phyloP scores from a whole-genome alignment of 2,329 filamentous ascomycete species.

The Magnaporthiopsis rhizophila region DNA sequence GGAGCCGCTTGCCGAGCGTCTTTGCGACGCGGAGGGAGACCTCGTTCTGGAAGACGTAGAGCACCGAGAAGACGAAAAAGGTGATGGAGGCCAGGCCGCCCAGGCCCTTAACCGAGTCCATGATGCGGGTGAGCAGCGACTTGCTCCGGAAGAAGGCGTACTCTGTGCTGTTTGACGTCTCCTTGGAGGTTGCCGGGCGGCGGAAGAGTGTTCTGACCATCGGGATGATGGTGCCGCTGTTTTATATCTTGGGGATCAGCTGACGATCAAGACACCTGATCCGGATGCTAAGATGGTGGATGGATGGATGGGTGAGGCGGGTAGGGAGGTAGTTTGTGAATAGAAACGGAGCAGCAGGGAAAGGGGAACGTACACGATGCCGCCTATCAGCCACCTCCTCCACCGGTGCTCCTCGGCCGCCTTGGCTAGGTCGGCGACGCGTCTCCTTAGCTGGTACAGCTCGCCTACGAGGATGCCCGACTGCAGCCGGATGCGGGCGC shows the following conservation, averaged over 20 bases:
- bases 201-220: conserved; percentile 43
- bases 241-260: neutral
- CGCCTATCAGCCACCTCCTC: conserved; percentile 44
- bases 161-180: conserved; percentile 44
- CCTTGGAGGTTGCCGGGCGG: conserved; percentile 28
- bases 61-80: conserved; percentile 46
- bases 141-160: conserved; percentile 47
- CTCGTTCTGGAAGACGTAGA: conserved; percentile 53
- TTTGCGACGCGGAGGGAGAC: conserved; percentile 46
- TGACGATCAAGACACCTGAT: neutral
- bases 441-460: conserved; percentile 33
- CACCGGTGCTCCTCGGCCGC: conserved; percentile 40
- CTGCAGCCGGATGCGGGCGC: conserved; percentile 35
- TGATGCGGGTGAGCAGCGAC: conserved; percentile 41
- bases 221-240: conserved; percentile 43
- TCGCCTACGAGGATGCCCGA: conserved; percentile 34
- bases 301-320: no score
- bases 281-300: no score
- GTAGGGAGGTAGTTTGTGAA: no score
- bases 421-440: conserved; percentile 35
- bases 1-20: conserved; percentile 42
- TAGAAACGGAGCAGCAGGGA: no score
- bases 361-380: conserved; percentile 35
- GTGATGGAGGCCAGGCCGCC: conserved; percentile 40
- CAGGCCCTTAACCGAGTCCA: conserved; percentile 33